phyloP scores from a whole-genome alignment of 2,329 filamentous ascomycete genomes.

The Lasiodiplodia sp. region DNA sequence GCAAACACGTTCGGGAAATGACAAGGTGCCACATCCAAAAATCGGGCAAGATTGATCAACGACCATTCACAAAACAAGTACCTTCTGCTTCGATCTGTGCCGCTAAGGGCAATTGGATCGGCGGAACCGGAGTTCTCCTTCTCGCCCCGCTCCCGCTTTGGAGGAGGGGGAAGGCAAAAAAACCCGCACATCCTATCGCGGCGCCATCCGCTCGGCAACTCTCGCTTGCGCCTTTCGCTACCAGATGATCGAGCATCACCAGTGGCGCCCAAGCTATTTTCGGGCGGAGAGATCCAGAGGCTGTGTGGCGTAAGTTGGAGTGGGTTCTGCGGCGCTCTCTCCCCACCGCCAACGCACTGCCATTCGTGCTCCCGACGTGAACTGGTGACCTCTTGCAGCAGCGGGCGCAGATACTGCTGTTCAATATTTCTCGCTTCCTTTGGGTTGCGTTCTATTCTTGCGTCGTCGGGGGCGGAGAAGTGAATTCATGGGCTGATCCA shows the following conservation, averaged over 20 bases:
- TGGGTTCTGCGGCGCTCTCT: neutral
- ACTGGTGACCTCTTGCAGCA: neutral
- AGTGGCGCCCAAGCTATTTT: neutral
- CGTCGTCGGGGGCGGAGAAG: neutral
- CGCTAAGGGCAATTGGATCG: neutral
- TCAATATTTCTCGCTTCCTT: neutral
- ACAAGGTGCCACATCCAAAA: neutral
- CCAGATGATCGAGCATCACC: neutral
- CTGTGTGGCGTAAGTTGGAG: too few relatives aligned
- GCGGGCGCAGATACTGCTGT: neutral
- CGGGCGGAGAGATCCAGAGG: neutral
- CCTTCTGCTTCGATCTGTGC: neutral
- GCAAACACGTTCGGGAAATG: neutral
- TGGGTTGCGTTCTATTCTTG: neutral
- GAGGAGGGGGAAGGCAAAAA: neutral
- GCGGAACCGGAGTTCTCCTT: neutral
- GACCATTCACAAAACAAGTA: neutral
- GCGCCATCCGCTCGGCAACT: constrained; percentile 2
- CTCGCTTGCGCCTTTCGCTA: constrained; percentile 1
- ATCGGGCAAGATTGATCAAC: neutral
- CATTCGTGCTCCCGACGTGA: neutral
- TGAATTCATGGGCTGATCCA: neutral
- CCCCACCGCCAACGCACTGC: neutral
- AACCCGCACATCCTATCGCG: neutral
- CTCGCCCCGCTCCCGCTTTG: neutral